Evolutionary conservation across 1,284 basidiomycete species (phyloP), one percentile per base, ranked within the genome.

Genomic region (Irpex rosettiformis): DNA sequence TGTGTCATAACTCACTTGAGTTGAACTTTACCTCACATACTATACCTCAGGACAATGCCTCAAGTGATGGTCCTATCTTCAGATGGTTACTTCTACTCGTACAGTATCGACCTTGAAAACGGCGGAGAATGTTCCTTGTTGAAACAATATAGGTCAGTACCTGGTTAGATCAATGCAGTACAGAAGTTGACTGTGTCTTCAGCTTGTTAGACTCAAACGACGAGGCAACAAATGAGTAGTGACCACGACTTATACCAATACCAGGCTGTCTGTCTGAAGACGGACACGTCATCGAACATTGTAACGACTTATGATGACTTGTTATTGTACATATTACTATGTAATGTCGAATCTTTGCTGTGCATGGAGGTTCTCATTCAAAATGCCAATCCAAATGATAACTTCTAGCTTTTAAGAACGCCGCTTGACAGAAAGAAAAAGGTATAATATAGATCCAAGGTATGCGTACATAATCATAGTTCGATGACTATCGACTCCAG

Each of bases 31-130:
- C 10, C 18, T 58, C 43, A 52, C 61, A 40, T 43, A 24, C 28
- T 10, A 58, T 45, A 33, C 16, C 22, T 8, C 64, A 94, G 93
- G 13, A 95, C 93, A 8, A 91, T 93, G 73, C 96, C 96, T 0
- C 94, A 98, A 64, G 92, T 98, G 4, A 97, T 98, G 93, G 95
- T 98, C 10, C 87, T 98, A 55, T 95, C 94, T 0, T 93, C 93
- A 0, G 95, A 98, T 64, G 96, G 96, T 0, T 91, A 94, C 66
- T 97, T 98, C 71, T 98, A 98, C 70, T 88, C 89, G 6, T 99
- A 99, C 74, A 92, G 84, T 67, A 96, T 99, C 68, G 96, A 99
- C 73, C 76, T 99, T 57, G 96, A 99, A 73, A 89, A 91, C 56
- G 97, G 97, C 8, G 97, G 96, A 3, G 96, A 99, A 72, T 98